Percentiles rank a stretch among this genome's conserved stretches.
These are phyloP conservation scores for Eutypella sp. DNA, from an alignment of 2,329 filamentous ascomycete species.

Conservation along the genomic window DNA sequence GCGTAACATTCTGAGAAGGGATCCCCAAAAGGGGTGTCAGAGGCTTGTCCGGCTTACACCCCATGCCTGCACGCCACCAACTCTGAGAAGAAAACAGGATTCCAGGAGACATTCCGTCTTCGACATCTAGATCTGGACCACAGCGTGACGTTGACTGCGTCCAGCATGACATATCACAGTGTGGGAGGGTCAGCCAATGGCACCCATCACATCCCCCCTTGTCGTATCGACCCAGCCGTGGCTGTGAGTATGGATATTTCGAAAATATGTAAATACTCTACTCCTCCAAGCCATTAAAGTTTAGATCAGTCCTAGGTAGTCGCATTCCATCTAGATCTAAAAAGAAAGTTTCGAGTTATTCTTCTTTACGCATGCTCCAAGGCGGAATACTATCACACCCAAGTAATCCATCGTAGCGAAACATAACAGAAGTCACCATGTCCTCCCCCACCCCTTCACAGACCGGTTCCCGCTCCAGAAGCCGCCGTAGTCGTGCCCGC, in stretches of 20 bases:
- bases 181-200: neutral
- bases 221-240: neutral
- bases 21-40: too few relatives aligned
- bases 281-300: neutral
- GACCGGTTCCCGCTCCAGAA: slow-evolving; percentile 11
- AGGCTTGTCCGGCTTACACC: neutral
- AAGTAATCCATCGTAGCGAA: too few relatives aligned
- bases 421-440: slow-evolving; percentile 15
- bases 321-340: too few relatives aligned
- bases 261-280: slow-evolving; percentile 14
- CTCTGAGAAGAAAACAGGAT: slow-evolving; percentile 10
- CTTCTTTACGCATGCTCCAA: neutral
- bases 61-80: neutral
- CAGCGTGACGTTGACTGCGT: slow-evolving; percentile 12
- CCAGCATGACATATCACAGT: slow-evolving; percentile 7
- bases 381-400: too few relatives aligned
- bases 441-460: slow-evolving; percentile 20
- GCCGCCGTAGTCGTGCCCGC: slow-evolving; percentile 22
- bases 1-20: too few relatives aligned
- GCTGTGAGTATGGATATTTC: neutral
- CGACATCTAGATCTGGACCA: slow-evolving; percentile 5
- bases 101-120: slow-evolving; percentile 1
- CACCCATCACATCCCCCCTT: neutral
- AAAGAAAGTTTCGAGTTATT: too few relatives aligned
- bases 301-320: too few relatives aligned